phyloP scores from a whole-genome alignment of 768 basidiomycete species.

The Lepiota brunneoincarnata region DNA sequence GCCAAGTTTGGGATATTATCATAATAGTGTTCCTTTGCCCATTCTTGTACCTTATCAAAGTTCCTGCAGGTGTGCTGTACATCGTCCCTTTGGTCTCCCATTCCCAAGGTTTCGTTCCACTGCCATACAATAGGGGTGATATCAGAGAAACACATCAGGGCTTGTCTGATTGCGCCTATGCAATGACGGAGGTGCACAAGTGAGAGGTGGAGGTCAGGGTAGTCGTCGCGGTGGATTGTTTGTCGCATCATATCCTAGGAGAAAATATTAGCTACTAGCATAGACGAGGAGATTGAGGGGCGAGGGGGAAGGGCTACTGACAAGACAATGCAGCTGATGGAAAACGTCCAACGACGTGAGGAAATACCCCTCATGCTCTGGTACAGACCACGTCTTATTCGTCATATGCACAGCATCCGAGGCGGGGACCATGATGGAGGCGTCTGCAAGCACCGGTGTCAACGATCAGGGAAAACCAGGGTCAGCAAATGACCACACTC shows the following conservation, averaged over 20 bases:
- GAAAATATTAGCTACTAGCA: background rate
- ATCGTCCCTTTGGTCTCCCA: slow-evolving; percentile 6
- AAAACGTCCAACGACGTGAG: slow-evolving; percentile 23
- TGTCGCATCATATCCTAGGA: slow-evolving; percentile 18
- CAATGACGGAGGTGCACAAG: slow-evolving; percentile 20
- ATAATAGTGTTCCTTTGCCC: slow-evolving; percentile 14
- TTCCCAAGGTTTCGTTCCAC: slow-evolving; percentile 15
- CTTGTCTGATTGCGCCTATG: slow-evolving; percentile 18
- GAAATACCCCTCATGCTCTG: slow-evolving; percentile 20
- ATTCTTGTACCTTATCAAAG: slow-evolving; percentile 18
- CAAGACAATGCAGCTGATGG: slow-evolving; percentile 25
- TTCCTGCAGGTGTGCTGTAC: slow-evolving; percentile 18
- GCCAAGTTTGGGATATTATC: background rate
- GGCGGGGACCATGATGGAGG: slow-evolving; percentile 17
- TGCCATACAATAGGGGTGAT: slow-evolving; percentile 19
- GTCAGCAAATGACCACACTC: background rate
- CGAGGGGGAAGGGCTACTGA: slow-evolving; percentile 8
- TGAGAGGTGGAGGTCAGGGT: slow-evolving; percentile 14
- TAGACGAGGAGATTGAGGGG: background rate
- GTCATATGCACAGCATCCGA: slow-evolving; percentile 16
- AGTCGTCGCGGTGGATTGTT: slow-evolving; percentile 14
- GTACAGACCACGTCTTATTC: slow-evolving; percentile 20
- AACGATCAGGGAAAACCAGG: background rate
- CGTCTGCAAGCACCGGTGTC: no score
- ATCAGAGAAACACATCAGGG: slow-evolving; percentile 21